phyloP scores from a whole-genome alignment of 2,329 filamentous ascomycete species.

The Pyrenophora teres region DNA sequence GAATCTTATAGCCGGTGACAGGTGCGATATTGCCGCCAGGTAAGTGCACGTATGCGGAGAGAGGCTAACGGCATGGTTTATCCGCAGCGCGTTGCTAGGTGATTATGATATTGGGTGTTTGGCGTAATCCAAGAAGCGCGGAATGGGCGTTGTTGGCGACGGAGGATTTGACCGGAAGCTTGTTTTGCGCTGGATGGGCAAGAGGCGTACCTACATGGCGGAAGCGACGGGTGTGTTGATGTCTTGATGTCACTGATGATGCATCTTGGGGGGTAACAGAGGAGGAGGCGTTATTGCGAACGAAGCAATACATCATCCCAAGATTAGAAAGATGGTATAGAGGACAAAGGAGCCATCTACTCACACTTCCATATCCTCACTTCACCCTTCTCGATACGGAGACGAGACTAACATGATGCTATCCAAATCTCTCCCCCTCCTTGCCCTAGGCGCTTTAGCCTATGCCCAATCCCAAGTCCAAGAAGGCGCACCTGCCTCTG shows the following conservation, averaged over 20 bases:
- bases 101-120: not conserved
- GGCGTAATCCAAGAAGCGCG: no score
- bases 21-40: not conserved
- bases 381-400: not conserved
- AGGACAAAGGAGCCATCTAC: not conserved
- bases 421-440: conserved; percentile 9
- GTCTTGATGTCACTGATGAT: conserved; percentile 4
- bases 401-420: not conserved
- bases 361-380: not conserved
- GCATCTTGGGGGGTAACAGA: not conserved
- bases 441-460: conserved; percentile 17
- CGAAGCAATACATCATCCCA: not conserved
- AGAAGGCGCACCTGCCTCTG: conserved; percentile 23
- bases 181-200: not conserved
- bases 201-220: not conserved
- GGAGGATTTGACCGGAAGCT: not conserved
- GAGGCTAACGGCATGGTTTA: conserved; percentile 9
- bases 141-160: not conserved
- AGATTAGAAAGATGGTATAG: not conserved
- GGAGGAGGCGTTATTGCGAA: not conserved
- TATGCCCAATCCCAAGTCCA: conserved; percentile 22
- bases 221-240: not conserved
- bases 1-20: conserved; percentile 4
- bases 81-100: not conserved
- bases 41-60: not conserved